Evolutionary conservation across 2,329 filamentous ascomycete genomes (phyloP).

Genomic region (Colletotrichum spaethianum): DNA sequence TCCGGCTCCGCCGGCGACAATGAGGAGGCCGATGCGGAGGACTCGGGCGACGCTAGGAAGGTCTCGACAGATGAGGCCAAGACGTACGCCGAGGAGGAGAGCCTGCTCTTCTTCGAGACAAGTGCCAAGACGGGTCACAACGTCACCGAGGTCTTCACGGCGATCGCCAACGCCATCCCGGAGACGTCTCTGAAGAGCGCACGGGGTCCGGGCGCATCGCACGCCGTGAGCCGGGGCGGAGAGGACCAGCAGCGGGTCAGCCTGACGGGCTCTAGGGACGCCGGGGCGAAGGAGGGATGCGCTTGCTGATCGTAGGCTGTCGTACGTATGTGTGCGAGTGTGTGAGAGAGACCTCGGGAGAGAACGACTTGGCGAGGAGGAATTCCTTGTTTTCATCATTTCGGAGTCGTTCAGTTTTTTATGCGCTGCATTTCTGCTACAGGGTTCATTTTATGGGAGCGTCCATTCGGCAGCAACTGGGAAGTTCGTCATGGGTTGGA

Average conservation of each 20-base stretch:
- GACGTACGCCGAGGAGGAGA: slow-evolving; percentile 94
- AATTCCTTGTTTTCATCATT: slow-evolving; percentile 18
- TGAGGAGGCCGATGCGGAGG: slow-evolving; percentile 70
- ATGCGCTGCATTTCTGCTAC: slow-evolving; percentile 40
- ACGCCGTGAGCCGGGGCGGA: slow-evolving; percentile 70
- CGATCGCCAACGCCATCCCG: slow-evolving; percentile 97
- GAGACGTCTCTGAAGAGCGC: slow-evolving; percentile 95
- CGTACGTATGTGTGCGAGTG: slow-evolving; percentile 12
- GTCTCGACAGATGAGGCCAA: slow-evolving; percentile 93
- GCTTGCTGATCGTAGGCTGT: slow-evolving; percentile 74
- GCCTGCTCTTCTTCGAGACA: slow-evolving; percentile 96
- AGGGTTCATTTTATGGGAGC: slow-evolving; percentile 39
- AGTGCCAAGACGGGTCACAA: slow-evolving; percentile 97
- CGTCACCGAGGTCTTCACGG: slow-evolving; percentile 96
- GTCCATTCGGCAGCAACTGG: slow-evolving; percentile 31
- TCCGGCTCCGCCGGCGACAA: slow-evolving; percentile 61
- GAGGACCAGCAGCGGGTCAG: slow-evolving; percentile 84
- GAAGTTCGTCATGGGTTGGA: slow-evolving; percentile 22
- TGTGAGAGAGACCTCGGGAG: slow-evolving; percentile 1
- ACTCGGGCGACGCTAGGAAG: slow-evolving; percentile 84
- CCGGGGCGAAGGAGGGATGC: slow-evolving; percentile 89
- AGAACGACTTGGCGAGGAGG: slow-evolving; percentile 32
- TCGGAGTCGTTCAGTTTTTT: slow-evolving; percentile 38
- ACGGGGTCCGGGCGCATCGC: slow-evolving; percentile 76
- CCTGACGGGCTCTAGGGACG: slow-evolving; percentile 79